Conservation (phyloP, 192 early-diverging fungal genomes). For the Anaeromyces robustus region DNA sequence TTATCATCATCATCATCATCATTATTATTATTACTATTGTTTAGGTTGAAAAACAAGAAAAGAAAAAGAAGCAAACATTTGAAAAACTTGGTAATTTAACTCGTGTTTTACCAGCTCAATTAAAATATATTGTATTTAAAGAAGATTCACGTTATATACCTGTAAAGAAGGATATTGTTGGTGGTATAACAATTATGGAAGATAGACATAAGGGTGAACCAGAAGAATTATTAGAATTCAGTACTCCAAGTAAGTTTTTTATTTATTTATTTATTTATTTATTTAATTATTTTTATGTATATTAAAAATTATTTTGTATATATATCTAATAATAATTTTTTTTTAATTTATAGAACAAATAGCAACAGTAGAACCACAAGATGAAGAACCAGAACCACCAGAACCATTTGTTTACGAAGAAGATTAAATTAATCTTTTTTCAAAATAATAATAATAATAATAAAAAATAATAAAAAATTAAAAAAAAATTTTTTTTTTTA, state of each 20-base stretch:
- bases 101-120: conserved; percentile 73
- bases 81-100: conserved; percentile 75
- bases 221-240: conserved; percentile 62
- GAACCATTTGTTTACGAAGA: conserved; percentile 61
- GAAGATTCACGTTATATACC: conserved; percentile 75
- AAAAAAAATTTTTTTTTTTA: no score
- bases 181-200: conserved; percentile 77
- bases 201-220: conserved; percentile 60
- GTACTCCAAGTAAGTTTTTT: conserved; percentile 13
- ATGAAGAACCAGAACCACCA: conserved; percentile 48
- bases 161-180: conserved; percentile 57
- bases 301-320: not conserved
- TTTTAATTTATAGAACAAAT: conserved; percentile 7
- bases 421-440: not conserved
- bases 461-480: not conserved
- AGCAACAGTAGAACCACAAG: conserved; percentile 20
- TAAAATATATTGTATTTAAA: conserved; percentile 73
- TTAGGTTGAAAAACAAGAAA: conserved; percentile 31
- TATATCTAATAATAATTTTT: no score
- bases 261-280: conserved; percentile 2
- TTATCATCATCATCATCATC: no score
- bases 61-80: conserved; percentile 56
- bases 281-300: not conserved
- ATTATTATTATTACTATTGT: conserved; percentile 6
- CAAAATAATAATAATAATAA: not conserved